Base-by-base conservation (phyloP, 192 early-diverging fungal species). In the Entomortierella chlamydospora region DNA sequence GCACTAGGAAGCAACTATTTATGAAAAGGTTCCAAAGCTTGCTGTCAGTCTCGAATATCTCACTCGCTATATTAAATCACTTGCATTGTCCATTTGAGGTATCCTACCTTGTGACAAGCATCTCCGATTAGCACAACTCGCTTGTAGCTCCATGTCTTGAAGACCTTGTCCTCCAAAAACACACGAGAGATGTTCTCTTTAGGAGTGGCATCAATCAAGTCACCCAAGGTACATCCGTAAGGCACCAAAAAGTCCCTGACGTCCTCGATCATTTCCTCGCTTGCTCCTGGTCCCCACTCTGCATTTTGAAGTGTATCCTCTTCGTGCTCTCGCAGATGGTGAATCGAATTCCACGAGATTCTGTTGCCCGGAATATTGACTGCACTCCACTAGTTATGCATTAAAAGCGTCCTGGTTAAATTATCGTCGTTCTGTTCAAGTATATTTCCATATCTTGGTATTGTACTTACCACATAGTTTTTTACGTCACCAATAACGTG, bases 341-440 rank as follows among this genome's bases (percentile, higher is more conserved):
- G 39, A 20, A 71, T 25, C 0, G 55, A 59, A 31, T 71, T 60
- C 58, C 58, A 70, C 20, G 34, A 70, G n/a, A 70, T 70, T 22
- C 34, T 61, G 34, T 61, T 70, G 12, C 28, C 68, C 1, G 68
- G 68, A 22, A 61, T 37, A 22, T 29, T 33, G n/a, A 52, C 51
- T 5, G 39, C 45, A 23, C 68, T 70, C 68, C 68, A 70, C 68
- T 68, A 28, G 58, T 62, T 43, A 45, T 25, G 11, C 1, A 23
- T 34, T 51, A 65, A 55, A 23, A 37, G 34, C 10, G 10, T 10
- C 34, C 10, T 37, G 34, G 34, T 37, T 37, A 37, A 37, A 37
- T 7, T 37, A 10, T 7, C 34, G 4, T 4, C 4, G 34, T 4
- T 37, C 10, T 37, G 34, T 37, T n/a, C n/a, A n/a, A n/a, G 34